Evolutionary conservation across 2,329 filamentous ascomycete genomes (phyloP), one percentile per base, ranked within the genome.

Genomic region (Xylaria sp.): DNA sequence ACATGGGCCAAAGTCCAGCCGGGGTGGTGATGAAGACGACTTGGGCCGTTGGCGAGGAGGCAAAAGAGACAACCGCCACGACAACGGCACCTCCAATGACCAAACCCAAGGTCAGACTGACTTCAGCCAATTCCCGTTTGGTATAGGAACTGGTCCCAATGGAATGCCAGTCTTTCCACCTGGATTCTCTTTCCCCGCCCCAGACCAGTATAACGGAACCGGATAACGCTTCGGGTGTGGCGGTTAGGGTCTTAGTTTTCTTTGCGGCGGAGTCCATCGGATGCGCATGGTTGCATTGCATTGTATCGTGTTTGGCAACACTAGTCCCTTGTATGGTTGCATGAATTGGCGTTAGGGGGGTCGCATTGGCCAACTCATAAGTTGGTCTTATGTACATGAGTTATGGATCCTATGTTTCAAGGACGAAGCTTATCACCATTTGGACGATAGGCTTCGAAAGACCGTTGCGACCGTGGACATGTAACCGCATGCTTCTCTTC

Each of bases 1-100:
- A 72, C 86, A 89, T 73, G 88, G 89, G 2, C 88, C 88, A 58
- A 89, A 89, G 74, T 90, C 87, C 1, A 87, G 84, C n/a, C 81
- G 84, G 20, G 80, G 76, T 27, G 74, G 74, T 1, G 74, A 77
- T 5, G 75, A 76, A 9, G 71, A 63, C 7, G 73, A 76, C 33
- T 65, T 73, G 38, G 69, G 69, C 13, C 65, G 72, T 66, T 77
- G 75, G 75, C 72, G 74, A 54, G 72, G 74, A 54, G 72, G 74
- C 61, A 75, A 74, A 45, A 73, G 72, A 55, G 74, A 77, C 11
- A 56, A 60, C 5, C 72, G 72, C 49, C 75, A 74, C 20, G 74
- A 76, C 10, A 76, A 78, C 7, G 70, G 74, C 31, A 72, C 71
- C 29, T 66, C 76, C 33, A 55, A 70, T 47, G 68, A 70, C 3